Evolutionary conservation across 305 asterid genomes (phyloP), one percentile per base, ranked within the genome.

Genomic region (Fraxinus baroniana): DNA sequence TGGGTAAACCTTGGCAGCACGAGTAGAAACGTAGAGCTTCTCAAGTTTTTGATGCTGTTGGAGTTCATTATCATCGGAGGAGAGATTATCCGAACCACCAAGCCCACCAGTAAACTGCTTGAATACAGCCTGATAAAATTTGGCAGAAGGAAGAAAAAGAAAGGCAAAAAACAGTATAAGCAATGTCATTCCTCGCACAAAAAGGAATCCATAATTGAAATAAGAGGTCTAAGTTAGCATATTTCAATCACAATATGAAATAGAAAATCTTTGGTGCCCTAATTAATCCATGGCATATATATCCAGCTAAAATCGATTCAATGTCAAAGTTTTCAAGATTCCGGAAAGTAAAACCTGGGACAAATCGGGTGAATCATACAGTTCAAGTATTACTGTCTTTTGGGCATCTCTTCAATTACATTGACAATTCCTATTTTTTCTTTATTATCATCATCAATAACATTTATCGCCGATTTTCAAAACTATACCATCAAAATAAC

Each of bases 1-100:
- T 44, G 15, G 68, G 22, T 30, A 44, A 83, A 93, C 97, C 97
- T 93, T 93, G 84, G 93, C 96, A 74, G 96, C 89, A 81, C 94
- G 93, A 70, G 94, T 91, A 62, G 94, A 93, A 49, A 87, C 83
- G 86, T 90, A 91, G 49, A 92, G 86, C 83, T 91, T 93, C 91
- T 90, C 94, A 74, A 93, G 82, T 70, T 84, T 91, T 55, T 88
- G 86, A 85, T 90, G 92, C 79, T 88, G 94, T 60, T 81, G 90
- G 73, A 85, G 52, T 81, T 89, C 94, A 55, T 84, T 82, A 79
- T 91, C 94, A 86, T 90, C 86, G 13, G 91, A 84, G 10, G 75
- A 81, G 28, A 77, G 72, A 88, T 74, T 82, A 80, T 91, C 94
- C 33, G 87, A 82, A 71, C 92, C 94, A 79, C 91, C 94, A 80